Conservation (phyloP, 2,329 filamentous ascomycete genomes). For the Epichloe typhina region DNA sequence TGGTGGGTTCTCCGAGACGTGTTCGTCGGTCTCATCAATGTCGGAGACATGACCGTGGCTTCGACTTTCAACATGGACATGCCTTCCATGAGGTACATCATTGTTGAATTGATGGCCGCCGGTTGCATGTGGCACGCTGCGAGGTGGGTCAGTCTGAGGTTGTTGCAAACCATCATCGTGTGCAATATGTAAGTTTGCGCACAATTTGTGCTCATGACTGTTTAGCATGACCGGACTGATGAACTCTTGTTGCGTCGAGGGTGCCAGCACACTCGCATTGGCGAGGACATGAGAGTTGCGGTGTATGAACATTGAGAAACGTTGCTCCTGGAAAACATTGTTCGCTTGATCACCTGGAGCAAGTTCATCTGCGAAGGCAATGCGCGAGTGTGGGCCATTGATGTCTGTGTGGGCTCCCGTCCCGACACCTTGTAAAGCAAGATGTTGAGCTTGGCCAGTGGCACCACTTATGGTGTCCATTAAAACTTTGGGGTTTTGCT, state of each 20-base stretch:
- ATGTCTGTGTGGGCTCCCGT: neutral
- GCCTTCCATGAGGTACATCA: neutral
- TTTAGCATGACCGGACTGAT: neutral
- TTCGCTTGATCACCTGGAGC: neutral
- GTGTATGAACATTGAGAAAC: neutral
- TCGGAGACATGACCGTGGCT: neutral
- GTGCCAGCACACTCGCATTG: neutral
- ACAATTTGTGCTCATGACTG: neutral
- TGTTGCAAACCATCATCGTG: neutral
- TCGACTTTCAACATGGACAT: neutral
- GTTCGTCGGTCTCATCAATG: neutral
- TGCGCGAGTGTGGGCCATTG: neutral
- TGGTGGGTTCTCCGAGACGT: neutral
- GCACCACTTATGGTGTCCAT: neutral
- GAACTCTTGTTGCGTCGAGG: neutral
- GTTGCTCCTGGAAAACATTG: neutral
- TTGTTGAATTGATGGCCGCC: neutral
- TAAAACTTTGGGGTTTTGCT: conserved; percentile 8
- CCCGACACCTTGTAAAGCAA: conserved; percentile 7
- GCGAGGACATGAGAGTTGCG: neutral
- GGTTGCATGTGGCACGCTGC: neutral
- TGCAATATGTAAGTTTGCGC: neutral
- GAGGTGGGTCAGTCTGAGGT: neutral
- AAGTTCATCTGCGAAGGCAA: neutral
- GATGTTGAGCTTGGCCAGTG: neutral